Evolutionary conservation across 2,329 filamentous ascomycete species (phyloP), one percentile per base, ranked within the genome.

Genomic region (Ascochyta lentis): DNA sequence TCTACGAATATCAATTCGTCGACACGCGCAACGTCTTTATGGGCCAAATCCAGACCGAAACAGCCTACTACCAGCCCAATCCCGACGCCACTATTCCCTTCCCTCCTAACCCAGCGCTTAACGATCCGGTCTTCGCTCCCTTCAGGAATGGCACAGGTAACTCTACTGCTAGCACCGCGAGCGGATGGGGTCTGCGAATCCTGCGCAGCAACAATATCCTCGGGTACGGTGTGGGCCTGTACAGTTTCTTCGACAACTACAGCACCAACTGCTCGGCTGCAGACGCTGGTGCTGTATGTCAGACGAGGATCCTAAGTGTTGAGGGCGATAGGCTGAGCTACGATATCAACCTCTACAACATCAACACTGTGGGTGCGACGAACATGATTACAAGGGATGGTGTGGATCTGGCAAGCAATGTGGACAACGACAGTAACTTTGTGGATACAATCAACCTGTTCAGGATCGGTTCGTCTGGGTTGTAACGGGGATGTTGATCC

Each of bases 41-140:
- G 83, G 88, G 85, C 10, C 79, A 91, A 46, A 91, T 96, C 67
- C 93, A 97, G 79, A 91, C 90, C 3, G 94, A 97, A 79, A 96
- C 92, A 5, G 90, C 92, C 15, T 86, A 86, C 81, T 92, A 89
- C 83, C 91, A 96, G 78, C 85, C 89, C 72, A 93, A 94, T 79
- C 91, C 92, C 4, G 84, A 89, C 64, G 85, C 91, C 2, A 81
- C 84, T 9, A 81, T 84, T 9, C 89, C 88, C 35, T 92, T 89
- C 75, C 79, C 79, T 0, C 77, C 80, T 60, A 85, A 88, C 66
- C 61, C 81, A 16, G 77, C 77, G 6, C 90, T 82, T 67, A 76
- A 75, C 42, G 90, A 94, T 71, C 90, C 92, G 0, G 83, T 87
- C 65, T 96, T 95, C 72, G 48, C 60, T 0, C 78, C 79, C 63